phyloP scores from a whole-genome alignment of 306 rosid species.

The Begonia fuchsioides region DNA sequence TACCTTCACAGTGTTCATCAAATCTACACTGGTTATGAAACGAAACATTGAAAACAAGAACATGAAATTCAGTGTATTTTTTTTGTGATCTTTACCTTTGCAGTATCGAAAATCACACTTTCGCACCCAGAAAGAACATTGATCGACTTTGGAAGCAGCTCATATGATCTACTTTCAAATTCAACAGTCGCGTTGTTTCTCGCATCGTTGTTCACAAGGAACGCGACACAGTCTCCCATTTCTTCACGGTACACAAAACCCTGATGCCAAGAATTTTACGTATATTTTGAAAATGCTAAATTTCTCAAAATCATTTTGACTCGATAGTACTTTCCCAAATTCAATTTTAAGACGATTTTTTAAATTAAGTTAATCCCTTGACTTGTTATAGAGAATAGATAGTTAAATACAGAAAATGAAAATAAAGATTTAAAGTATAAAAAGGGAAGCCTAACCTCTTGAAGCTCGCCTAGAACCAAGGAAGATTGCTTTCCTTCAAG shows the following conservation, averaged over 20 bases:
- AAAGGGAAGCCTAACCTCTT: slow-evolving; percentile 10
- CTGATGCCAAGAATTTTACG: slow-evolving; percentile 2
- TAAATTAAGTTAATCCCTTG: too few relatives aligned
- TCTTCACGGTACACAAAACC: slow-evolving; percentile 17
- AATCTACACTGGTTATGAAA: neutral
- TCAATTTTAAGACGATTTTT: too few relatives aligned
- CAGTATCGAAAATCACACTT: slow-evolving; percentile 20
- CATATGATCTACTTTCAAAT: slow-evolving; percentile 13
- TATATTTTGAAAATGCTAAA: too few relatives aligned
- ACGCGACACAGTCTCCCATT: slow-evolving; percentile 30
- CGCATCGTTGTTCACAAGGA: slow-evolving; percentile 23
- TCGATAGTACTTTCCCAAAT: too few relatives aligned
- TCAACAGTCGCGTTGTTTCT: slow-evolving; percentile 10
- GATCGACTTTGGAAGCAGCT: slow-evolving; percentile 15
- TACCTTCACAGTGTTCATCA: slow-evolving; percentile 10
- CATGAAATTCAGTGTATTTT: neutral
- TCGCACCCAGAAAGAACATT: slow-evolving; percentile 29
- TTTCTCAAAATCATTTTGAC: too few relatives aligned
- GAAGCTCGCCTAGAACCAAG: slow-evolving; percentile 12
- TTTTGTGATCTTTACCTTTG: slow-evolving; percentile 13
- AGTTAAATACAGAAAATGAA: too few relatives aligned
- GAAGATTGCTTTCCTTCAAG: slow-evolving; percentile 12
- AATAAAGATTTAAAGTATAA: too few relatives aligned
- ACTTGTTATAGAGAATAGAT: too few relatives aligned
- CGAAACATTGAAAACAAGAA: neutral